Evolutionary conservation across 805 yeast genomes (phyloP).

Genomic region (Ogataea ramenticola): DNA sequence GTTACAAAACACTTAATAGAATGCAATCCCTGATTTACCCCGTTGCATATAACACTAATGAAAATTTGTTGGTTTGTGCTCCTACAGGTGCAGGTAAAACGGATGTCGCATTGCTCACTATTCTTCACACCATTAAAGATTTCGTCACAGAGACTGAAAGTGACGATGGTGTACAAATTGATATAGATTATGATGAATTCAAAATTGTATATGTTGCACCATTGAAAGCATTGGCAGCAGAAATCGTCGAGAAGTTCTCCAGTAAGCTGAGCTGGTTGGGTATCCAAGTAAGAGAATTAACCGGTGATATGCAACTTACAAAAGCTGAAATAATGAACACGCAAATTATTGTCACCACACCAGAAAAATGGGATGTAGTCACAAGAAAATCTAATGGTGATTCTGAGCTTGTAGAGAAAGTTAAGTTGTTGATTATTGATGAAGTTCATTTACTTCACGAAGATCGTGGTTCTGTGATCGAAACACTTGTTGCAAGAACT

Average conservation of each 20-base stretch:
- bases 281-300: constrained; percentile 76
- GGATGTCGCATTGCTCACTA: constrained; percentile 79
- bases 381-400: constrained; percentile 92
- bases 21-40: constrained; percentile 90
- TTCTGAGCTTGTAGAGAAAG: constrained; percentile 74
- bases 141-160: constrained; percentile 46
- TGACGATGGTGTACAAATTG: constrained; percentile 43
- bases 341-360: constrained; percentile 88
- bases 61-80: constrained; percentile 93
- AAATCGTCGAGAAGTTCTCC: constrained; percentile 85
- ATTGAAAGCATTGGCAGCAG: constrained; percentile 90
- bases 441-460: constrained; percentile 96
- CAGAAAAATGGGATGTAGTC: constrained; percentile 97
- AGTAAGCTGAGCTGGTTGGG: constrained; percentile 79
- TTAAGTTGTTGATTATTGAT: constrained; percentile 82
- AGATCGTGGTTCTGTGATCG: constrained; percentile 97
- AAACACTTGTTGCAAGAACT: constrained; percentile 90
- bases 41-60: constrained; percentile 87
- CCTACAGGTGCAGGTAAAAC: constrained; percentile 99
- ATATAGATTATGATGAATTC: constrained; percentile 75
- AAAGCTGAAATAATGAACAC: constrained; percentile 73
- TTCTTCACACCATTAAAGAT: constrained; percentile 73
- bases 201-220: constrained; percentile 93
- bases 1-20: constrained; percentile 70
- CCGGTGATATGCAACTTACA: constrained; percentile 94